phyloP scores from a whole-genome alignment of 106 monocot species.

The Allium cepa region DNA sequence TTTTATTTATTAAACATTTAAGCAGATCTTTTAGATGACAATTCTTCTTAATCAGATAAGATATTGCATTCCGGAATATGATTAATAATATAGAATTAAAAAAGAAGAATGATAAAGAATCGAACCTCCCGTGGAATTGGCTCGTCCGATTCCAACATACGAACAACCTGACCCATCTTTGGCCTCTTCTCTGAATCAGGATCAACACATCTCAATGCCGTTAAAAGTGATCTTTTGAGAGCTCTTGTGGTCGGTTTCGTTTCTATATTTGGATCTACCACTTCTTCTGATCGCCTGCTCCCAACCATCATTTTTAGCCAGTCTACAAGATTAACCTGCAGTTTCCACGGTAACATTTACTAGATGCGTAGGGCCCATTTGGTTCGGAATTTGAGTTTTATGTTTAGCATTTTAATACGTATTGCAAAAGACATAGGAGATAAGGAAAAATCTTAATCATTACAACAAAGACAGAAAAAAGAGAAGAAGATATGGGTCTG shows the following conservation, averaged over 20 bases:
- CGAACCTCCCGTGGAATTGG: constrained; percentile 32
- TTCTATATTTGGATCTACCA: constrained; percentile 33
- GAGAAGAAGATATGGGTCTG: too few species aligned
- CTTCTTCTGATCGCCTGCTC: constrained; percentile 45
- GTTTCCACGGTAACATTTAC: background rate
- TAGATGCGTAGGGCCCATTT: too few species aligned
- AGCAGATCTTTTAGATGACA: background rate
- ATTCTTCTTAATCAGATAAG: background rate
- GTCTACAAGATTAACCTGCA: constrained; percentile 46
- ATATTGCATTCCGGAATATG: background rate
- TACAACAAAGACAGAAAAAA: too few species aligned
- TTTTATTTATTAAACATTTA: background rate
- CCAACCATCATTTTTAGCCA: constrained; percentile 53
- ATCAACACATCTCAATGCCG: constrained; percentile 40
- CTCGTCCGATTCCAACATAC: constrained; percentile 37
- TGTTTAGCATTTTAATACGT: too few species aligned
- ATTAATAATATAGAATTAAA: background rate
- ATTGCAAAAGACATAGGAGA: background rate
- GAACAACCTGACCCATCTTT: constrained; percentile 37
- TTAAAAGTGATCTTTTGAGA: constrained; percentile 39
- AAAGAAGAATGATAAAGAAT: background rate
- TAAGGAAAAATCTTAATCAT: background rate
- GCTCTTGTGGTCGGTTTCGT: constrained; percentile 36
- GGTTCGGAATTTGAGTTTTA: too few species aligned
- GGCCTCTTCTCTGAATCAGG: constrained; percentile 48